Conservation (phyloP, 306 rosid species). For the Sicyos edulis region DNA sequence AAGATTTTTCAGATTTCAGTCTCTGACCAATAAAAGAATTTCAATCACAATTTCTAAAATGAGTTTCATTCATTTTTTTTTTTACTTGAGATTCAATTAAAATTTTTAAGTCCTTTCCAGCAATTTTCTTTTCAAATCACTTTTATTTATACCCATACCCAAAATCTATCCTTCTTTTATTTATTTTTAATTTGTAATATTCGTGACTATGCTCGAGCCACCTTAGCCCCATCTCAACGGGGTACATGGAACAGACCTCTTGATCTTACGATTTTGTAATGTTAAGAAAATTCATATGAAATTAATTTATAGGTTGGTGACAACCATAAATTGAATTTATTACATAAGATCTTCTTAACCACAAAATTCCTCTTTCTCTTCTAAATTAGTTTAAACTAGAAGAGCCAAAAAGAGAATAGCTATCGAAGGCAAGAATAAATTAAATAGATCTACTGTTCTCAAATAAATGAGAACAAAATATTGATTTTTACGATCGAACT, state of each 20-base stretch:
- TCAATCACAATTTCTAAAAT: constrained; percentile 15
- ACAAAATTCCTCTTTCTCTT: not conserved
- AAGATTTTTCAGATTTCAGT: constrained; percentile 19
- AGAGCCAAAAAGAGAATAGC: not conserved
- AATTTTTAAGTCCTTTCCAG: not conserved
- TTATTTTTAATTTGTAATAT: too few species aligned
- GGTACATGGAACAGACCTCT: too few species aligned
- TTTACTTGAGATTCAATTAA: constrained; percentile 4
- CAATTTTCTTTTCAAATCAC: constrained; percentile 7
- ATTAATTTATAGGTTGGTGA: too few species aligned
- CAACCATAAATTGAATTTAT: too few species aligned
- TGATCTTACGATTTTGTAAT: too few species aligned
- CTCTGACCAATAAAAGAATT: constrained; percentile 22
- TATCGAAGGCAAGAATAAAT: not conserved
- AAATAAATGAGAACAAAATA: too few species aligned
- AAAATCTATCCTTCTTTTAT: too few species aligned
- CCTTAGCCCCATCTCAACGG: too few species aligned
- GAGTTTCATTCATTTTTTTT: constrained; percentile 6
- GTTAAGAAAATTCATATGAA: too few species aligned
- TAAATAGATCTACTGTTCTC: not conserved
- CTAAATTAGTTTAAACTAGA: not conserved
- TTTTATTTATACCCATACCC: not conserved
- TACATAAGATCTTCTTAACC: too few species aligned
- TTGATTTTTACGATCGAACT: too few species aligned
- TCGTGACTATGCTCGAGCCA: too few species aligned